phyloP scores from a whole-genome alignment of 352 stramenopile species.

The Pythium myriotylum region DNA sequence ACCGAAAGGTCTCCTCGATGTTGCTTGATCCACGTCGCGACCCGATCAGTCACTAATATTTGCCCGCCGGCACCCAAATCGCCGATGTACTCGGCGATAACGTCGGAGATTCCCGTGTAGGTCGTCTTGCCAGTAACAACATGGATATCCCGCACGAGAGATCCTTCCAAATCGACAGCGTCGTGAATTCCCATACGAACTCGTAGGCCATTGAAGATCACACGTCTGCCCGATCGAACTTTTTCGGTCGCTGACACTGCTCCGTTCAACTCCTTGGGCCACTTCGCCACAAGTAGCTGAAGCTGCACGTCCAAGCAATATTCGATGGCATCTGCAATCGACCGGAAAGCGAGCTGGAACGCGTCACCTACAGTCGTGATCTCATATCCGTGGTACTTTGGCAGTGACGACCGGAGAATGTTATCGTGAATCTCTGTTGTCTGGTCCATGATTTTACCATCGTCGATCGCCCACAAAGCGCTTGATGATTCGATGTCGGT shows the following conservation, averaged over 20 bases:
- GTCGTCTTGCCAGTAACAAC: constrained; percentile 23
- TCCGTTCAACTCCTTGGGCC: constrained; percentile 58
- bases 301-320: constrained; percentile 66
- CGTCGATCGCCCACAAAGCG: no score
- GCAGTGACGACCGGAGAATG: constrained; percentile 23
- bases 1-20: constrained; percentile 23
- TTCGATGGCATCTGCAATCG: constrained; percentile 49
- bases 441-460: constrained; percentile 36
- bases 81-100: constrained; percentile 19
- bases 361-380: constrained; percentile 66
- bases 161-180: neutral
- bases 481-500: constrained; percentile 7
- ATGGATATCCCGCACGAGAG: constrained; percentile 20
- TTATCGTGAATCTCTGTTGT: constrained; percentile 29
- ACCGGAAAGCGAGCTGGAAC: constrained; percentile 69
- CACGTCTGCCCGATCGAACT: constrained; percentile 7
- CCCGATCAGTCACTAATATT: constrained; percentile 24
- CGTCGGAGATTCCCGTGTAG: constrained; percentile 23
- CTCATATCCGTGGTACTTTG: constrained; percentile 60
- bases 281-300: constrained; percentile 38
- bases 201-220: constrained; percentile 28
- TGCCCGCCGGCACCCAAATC: constrained; percentile 7
- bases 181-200: constrained; percentile 39
- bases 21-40: constrained; percentile 28
- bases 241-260: constrained; percentile 48